A percentile compares a stretch with the other conserved stretches of the same genome.
phyloP scores from a whole-genome alignment of 2,329 filamentous ascomycete species.

The Colletotrichum caudatum region DNA sequence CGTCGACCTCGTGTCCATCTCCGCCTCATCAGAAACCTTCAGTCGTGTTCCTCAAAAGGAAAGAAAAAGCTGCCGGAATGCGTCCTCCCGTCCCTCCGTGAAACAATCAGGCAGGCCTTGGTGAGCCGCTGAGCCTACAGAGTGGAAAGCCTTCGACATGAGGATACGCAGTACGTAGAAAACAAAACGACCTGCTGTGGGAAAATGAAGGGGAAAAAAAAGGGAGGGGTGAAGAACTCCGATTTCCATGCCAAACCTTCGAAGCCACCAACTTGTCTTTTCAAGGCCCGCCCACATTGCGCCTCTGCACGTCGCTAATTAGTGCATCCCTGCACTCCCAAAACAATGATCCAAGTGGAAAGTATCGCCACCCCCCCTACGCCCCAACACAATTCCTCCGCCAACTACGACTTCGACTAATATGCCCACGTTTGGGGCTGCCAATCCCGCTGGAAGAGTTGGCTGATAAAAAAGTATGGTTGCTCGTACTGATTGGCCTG shows the following conservation, averaged over 20 bases:
- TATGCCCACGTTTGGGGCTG: slow-evolving; percentile 50
- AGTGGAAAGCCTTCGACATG: slow-evolving; percentile 13
- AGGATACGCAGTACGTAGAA: background rate
- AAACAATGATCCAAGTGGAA: slow-evolving; percentile 19
- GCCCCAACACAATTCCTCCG: slow-evolving; percentile 4
- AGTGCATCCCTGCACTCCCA: slow-evolving; percentile 30
- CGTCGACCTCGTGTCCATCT: slow-evolving; percentile 12
- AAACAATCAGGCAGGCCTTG: slow-evolving; percentile 28
- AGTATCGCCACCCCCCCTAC: slow-evolving; percentile 5
- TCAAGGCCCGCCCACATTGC: slow-evolving; percentile 35
- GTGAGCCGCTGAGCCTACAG: background rate
- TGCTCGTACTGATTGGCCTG: slow-evolving; percentile 62
- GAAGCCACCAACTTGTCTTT: slow-evolving; percentile 36
- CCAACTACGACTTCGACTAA: slow-evolving; percentile 37
- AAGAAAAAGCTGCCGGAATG: slow-evolving; percentile 6
- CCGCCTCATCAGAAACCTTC: background rate
- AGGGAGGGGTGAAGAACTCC: slow-evolving; percentile 24
- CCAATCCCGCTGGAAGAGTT: slow-evolving; percentile 70
- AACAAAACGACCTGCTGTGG: background rate
- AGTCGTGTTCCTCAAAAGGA: background rate
- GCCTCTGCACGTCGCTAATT: slow-evolving; percentile 31
- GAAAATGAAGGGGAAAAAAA: background rate
- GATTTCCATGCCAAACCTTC: slow-evolving; percentile 34
- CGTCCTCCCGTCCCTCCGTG: slow-evolving; percentile 2
- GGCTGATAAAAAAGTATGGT: slow-evolving; percentile 70